Conservation (phyloP, 352 stramenopile species). For the Aphanomyces astaci region DNA sequence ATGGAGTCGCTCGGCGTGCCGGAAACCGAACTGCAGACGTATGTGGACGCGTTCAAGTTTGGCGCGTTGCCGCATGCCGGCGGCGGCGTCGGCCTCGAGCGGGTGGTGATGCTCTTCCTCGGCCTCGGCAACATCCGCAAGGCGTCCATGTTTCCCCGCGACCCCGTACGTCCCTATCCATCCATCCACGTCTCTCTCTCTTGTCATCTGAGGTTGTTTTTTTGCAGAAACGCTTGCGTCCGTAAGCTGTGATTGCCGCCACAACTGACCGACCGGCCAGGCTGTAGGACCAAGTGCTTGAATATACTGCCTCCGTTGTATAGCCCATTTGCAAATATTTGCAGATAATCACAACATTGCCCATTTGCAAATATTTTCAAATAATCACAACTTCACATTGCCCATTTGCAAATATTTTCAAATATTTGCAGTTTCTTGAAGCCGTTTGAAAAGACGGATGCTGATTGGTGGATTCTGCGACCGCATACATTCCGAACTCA, state of each 20-base stretch:
- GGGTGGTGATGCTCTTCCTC: conserved; percentile 99
- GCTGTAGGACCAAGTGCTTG: neutral
- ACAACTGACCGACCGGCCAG: neutral
- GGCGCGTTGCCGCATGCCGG: conserved; percentile 97
- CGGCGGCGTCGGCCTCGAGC: conserved; percentile 97
- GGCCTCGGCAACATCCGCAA: conserved; percentile 98
- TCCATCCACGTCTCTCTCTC: neutral
- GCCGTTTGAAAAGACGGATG: too few species aligned
- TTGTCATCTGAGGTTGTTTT: neutral
- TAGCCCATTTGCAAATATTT: neutral
- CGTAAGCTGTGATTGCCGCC: neutral
- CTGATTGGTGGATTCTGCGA: neutral
- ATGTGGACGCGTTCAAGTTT: conserved; percentile 98
- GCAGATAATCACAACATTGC: too few species aligned
- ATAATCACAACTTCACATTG: too few species aligned
- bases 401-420: too few species aligned
- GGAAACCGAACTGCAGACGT: conserved; percentile 88
- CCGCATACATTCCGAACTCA: neutral
- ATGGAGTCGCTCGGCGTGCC: conserved; percentile 80
- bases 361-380: too few species aligned
- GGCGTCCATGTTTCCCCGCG: conserved; percentile 97
- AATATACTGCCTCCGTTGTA: neutral
- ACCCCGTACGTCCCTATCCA: conserved; percentile 62
- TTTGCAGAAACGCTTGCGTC: conserved; percentile 17
- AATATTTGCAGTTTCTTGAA: too few species aligned